A percentile compares a stretch with the other conserved stretches of the same genome.
These are phyloP conservation scores for Adansonia gregorii DNA, from an alignment of 441 rosid species.

Conservation along the genomic window DNA sequence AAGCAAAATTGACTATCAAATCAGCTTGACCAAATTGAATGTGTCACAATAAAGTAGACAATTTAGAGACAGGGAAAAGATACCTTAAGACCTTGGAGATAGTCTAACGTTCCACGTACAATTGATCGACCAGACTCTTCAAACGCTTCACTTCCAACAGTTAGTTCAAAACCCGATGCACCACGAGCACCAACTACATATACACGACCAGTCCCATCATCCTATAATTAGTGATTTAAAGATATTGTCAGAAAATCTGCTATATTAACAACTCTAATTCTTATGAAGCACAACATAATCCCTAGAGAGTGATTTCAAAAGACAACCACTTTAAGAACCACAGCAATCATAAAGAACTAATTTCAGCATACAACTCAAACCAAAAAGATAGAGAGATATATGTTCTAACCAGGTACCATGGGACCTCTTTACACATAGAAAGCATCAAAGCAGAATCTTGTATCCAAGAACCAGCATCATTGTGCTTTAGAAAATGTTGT, in stretches of 20 bases:
- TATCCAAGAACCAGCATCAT: no score
- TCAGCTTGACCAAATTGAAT: conserved; percentile 23
- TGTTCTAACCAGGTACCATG: no score
- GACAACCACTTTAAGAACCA: no score
- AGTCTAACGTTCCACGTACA: conserved; percentile 89
- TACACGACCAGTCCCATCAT: conserved; percentile 80
- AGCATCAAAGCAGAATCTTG: no score
- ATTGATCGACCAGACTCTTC: conserved; percentile 94
- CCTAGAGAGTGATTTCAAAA: conserved; percentile 8
- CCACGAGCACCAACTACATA: conserved; percentile 81
- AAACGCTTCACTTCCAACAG: conserved; percentile 89
- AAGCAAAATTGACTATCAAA: conserved; percentile 30
- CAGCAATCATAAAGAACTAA: no score
- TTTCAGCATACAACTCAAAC: no score
- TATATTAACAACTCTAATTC: conserved; percentile 19
- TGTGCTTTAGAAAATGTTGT: no score
- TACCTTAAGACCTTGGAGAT: conserved; percentile 96
- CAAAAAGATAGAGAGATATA: no score
- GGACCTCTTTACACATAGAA: no score
- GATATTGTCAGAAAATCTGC: conserved; percentile 17
- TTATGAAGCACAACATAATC: conserved; percentile 8
- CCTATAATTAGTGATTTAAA: conserved; percentile 45
- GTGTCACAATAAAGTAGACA: conserved; percentile 15
- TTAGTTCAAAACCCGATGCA: conserved; percentile 86
- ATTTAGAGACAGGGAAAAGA: conserved; percentile 29